Percentiles rank a stretch among this genome's conserved stretches.
Evolutionary conservation across 2,329 filamentous ascomycete genomes (phyloP).

Genomic region (Verticillium nubilum): DNA sequence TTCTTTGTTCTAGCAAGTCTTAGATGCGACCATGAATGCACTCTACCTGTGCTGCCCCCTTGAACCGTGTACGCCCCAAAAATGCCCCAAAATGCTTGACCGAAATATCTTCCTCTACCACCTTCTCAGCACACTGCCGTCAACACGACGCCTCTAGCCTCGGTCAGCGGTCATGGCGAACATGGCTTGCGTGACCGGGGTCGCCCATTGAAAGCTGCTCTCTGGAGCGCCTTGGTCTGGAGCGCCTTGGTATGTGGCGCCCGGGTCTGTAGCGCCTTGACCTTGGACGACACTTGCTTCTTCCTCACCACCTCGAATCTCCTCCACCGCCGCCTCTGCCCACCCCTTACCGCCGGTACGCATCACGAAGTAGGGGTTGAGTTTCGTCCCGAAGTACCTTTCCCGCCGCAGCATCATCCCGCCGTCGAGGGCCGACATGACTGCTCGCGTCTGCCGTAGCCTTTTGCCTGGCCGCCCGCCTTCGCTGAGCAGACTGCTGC

Average conservation of each 20-base stretch:
- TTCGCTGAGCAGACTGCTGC: constrained; percentile 58
- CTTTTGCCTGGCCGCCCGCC: constrained; percentile 44
- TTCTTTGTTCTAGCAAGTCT: background rate
- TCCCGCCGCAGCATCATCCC: constrained; percentile 66
- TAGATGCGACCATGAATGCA: background rate
- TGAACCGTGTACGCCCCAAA: background rate
- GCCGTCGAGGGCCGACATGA: constrained; percentile 72
- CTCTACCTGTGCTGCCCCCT: background rate
- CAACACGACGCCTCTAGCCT: background rate
- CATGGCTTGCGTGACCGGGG: background rate
- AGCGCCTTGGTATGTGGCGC: too few relatives aligned
- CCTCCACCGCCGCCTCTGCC: constrained; percentile 19
- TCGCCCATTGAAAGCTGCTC: background rate
- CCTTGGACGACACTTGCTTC: background rate
- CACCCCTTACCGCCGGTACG: constrained; percentile 50
- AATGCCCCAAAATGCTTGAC: background rate
- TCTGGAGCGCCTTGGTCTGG: too few relatives aligned
- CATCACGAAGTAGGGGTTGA: constrained; percentile 59
- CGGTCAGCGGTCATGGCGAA: background rate
- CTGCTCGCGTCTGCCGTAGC: constrained; percentile 66
- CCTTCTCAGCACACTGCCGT: background rate
- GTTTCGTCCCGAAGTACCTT: constrained; percentile 60
- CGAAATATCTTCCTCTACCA: background rate
- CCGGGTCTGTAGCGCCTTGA: too few relatives aligned
- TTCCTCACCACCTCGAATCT: background rate